Evolutionary conservation across 768 basidiomycete genomes (phyloP), one percentile per base, ranked within the genome.

Genomic region (Mycena rosella): DNA sequence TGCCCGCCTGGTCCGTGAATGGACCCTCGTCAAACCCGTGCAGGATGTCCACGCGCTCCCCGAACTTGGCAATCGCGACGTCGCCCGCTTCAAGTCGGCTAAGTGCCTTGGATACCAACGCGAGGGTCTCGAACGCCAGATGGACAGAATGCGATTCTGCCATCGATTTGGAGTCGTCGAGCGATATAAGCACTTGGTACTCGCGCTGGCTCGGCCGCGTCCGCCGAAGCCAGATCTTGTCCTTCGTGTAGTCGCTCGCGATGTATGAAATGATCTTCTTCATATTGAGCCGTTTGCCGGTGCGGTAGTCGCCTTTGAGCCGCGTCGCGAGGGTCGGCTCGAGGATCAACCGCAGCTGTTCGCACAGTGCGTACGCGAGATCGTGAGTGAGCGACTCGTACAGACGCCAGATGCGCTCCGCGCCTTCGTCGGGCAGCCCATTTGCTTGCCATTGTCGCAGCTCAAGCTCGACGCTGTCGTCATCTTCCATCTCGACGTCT

Each of bases 131-230:
- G 78, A 92, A 98, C 9, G 98, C 96, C 45, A 99, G 87, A 76
- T 99, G 95, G 29, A 98, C 88, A 1, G 94, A 95, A 71, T 93
- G 92, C 5, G 91, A 92, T 78, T 96, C 95, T 14, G 94, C 90
- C 98, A 99, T 99, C 38, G 96, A 98, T 36, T 93, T 90, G 5
- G 96, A 98, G 82, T 99, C 98, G 75, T 99, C 98, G 54, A 99
- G 87, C 13, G 96, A 93, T 63, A 99, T 86, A 44, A 99, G 87
- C 2, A 99, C 89, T 75, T 99, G 97, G 78, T 99, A 99, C 76
- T 98, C 96, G 53, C 98, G 88, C 74, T 94, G 90, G 76, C 94
- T 96, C 7, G 98, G 97, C 55, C 93, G 90, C 5, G 96, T 98
- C 24, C 98, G 88, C 27, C 97, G 91, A 38, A 99, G 84, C 98